Conservation (phyloP, 163 green algal genomes). For the Chlamydomonas reinhardtii region DNA sequence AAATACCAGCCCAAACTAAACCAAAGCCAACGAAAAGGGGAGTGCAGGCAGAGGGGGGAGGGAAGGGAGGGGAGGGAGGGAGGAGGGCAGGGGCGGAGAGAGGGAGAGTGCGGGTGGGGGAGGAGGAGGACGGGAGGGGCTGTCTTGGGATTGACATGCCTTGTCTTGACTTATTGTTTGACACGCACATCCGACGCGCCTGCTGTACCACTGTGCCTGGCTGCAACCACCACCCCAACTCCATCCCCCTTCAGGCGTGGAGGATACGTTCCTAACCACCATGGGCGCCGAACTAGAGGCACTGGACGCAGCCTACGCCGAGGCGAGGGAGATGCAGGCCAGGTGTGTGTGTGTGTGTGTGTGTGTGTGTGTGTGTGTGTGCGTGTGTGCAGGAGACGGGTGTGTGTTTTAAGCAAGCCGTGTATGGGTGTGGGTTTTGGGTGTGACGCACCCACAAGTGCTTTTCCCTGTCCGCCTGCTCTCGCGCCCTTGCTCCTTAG, state of each 20-base stretch:
- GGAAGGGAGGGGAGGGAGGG: too few relatives aligned
- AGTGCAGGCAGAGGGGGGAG: too few relatives aligned
- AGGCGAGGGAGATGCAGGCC: slow-evolving; percentile 23
- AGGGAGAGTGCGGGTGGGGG: not conserved
- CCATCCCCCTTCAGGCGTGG: slow-evolving; percentile 9
- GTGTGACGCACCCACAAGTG: too few relatives aligned
- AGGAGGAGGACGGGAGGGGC: not conserved
- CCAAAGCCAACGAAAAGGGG: too few relatives aligned
- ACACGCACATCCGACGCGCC: not conserved
- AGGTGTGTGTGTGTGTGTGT: not conserved
- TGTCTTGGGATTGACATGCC: too few relatives aligned
- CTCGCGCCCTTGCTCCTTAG: too few relatives aligned
- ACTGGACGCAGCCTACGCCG: slow-evolving; percentile 22
- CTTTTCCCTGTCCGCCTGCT: too few relatives aligned
- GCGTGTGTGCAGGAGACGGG: not conserved
- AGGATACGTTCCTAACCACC: slow-evolving; percentile 38
- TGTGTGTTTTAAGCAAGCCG: too few relatives aligned
- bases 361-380: not conserved
- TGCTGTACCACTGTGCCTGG: not conserved
- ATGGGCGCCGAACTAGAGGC: slow-evolving; percentile 47
- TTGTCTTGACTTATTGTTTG: too few relatives aligned
- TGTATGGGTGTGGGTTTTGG: too few relatives aligned
- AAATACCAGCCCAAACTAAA: too few relatives aligned
- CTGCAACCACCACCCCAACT: not conserved
- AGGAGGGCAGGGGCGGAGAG: too few relatives aligned